Evolutionary conservation across 208 protist species (phyloP).

Genomic region (Tritrichomonas musculus): DNA sequence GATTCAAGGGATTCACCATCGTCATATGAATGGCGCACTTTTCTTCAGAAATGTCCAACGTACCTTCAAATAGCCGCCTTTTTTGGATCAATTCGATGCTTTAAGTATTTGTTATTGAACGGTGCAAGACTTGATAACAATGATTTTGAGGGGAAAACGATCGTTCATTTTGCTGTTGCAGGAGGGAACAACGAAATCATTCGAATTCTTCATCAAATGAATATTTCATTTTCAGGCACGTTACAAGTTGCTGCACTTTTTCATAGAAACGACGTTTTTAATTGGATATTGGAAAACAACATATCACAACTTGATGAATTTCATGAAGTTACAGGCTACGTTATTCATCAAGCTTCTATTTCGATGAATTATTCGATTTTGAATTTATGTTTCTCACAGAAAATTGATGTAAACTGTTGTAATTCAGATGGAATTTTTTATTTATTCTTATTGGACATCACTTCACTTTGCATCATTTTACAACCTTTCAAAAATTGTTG

Average conservation of each 20-base stretch:
- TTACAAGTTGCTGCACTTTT: neutral
- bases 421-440: neutral
- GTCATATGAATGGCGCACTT: neutral
- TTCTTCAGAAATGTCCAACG: neutral
- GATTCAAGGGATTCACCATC: neutral
- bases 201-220: neutral
- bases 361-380: neutral
- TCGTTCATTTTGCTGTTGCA: neutral
- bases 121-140: neutral
- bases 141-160: neutral
- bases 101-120: slow-evolving; percentile 7
- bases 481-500: neutral
- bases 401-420: neutral
- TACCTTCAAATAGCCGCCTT: neutral
- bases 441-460: neutral
- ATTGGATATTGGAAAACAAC: neutral
- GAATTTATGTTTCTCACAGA: neutral
- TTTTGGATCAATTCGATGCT: neutral
- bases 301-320: neutral
- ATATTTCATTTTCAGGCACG: neutral
- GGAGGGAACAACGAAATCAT: neutral
- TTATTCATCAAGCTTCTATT: neutral
- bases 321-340: neutral
- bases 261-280: neutral
- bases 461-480: neutral